phyloP scores from a whole-genome alignment of 768 basidiomycete species.

The Boletus subparvulus region DNA sequence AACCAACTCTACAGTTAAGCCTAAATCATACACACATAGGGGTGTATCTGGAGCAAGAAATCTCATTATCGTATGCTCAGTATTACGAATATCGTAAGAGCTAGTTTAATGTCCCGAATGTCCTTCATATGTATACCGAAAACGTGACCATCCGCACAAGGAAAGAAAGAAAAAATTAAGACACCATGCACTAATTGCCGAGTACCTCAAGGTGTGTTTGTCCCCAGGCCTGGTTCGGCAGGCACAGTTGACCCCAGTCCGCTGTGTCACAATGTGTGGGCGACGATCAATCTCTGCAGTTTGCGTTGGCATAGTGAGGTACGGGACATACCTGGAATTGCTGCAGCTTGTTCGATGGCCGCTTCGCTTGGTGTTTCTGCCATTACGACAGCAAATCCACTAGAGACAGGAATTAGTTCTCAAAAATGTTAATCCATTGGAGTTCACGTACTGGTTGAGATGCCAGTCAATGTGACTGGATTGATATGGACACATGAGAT shows the following conservation, averaged over 20 bases:
- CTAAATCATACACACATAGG: background rate
- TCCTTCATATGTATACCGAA: background rate
- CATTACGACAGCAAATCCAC: constrained; percentile 32
- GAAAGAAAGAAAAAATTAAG: too few relatives aligned
- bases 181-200: too few relatives aligned
- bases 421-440: background rate
- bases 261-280: constrained; percentile 2
- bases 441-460: constrained; percentile 21
- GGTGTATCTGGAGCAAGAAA: background rate
- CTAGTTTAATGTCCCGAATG: background rate
- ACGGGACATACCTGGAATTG: constrained; percentile 21
- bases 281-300: background rate
- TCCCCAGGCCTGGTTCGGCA: background rate
- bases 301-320: background rate
- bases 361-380: constrained; percentile 19
- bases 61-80: background rate
- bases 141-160: background rate
- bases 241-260: constrained; percentile 24
- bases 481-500: background rate
- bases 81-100: background rate
- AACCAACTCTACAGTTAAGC: background rate
- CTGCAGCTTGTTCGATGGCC: constrained; percentile 5
- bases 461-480: constrained; percentile 34
- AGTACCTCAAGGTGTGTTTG: background rate
- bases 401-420: constrained; percentile 3